Conservation (phyloP, 2,329 filamentous ascomycete genomes). For the Aspergillus thermomutatus region DNA sequence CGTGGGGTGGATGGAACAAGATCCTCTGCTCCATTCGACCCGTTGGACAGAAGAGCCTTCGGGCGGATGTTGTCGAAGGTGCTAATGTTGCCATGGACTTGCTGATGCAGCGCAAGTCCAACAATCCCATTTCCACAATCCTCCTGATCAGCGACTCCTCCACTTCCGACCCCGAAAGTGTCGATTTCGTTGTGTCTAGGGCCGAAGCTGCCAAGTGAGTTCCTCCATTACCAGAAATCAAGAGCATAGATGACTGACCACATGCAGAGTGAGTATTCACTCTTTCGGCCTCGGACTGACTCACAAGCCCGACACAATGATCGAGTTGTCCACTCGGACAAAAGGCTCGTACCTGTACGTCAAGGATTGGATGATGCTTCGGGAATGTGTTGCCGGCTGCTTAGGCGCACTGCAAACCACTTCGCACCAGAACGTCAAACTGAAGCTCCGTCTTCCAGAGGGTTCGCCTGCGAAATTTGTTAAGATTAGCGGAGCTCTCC, state of each 20-base stretch:
- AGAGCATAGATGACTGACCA: constrained; percentile 18
- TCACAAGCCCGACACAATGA: constrained; percentile 98
- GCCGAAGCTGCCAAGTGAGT: constrained; percentile 93
- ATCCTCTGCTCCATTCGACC: constrained; percentile 84
- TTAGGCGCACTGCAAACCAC: constrained; percentile 86
- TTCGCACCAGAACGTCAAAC: constrained; percentile 97
- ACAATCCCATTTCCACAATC: constrained; percentile 92
- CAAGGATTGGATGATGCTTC: constrained; percentile 99
- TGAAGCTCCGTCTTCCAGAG: constrained; percentile 90
- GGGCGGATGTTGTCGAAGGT: constrained; percentile 94
- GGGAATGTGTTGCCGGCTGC: constrained; percentile 91
- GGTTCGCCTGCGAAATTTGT: constrained; percentile 97
- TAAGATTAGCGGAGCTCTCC: constrained; percentile 93
- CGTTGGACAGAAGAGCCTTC: constrained; percentile 92
- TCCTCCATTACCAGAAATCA: neutral
- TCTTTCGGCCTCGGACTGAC: constrained; percentile 95
- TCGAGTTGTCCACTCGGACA: constrained; percentile 89
- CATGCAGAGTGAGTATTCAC: constrained; percentile 77
- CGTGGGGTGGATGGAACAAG: constrained; percentile 87
- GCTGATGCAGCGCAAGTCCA: constrained; percentile 94
- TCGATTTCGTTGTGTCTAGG: constrained; percentile 94
- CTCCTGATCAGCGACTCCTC: constrained; percentile 97
- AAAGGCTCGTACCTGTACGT: constrained; percentile 98
- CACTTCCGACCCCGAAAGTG: constrained; percentile 87
- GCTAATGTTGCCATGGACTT: constrained; percentile 98